Percentiles rank a stretch among this genome's conserved stretches.
phyloP scores from a whole-genome alignment of 176 grass and related monocot species.

The Oryza australiensis region DNA sequence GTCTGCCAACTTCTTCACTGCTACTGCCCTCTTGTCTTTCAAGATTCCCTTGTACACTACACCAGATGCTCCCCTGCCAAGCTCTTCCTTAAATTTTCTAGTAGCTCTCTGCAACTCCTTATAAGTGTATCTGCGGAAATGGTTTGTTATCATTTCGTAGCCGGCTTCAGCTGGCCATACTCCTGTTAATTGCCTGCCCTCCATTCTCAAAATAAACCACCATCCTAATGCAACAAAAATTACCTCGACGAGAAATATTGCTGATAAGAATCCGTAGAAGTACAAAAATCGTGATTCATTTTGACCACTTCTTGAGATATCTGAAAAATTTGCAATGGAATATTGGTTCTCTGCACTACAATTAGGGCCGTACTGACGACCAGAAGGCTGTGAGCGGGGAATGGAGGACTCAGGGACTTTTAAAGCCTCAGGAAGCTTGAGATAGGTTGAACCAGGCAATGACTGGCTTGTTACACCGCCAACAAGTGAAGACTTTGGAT shows the following conservation, averaged over 20 bases:
- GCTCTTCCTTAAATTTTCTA: slow-evolving; percentile 31
- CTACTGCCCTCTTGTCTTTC: slow-evolving; percentile 31
- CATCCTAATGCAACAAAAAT: slow-evolving; percentile 27
- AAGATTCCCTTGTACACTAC: slow-evolving; percentile 36
- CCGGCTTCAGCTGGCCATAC: slow-evolving; percentile 46
- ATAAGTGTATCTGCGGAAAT: slow-evolving; percentile 44
- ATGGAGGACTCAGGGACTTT: background rate
- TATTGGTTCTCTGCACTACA: background rate
- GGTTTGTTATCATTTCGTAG: slow-evolving; percentile 42
- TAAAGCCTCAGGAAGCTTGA: slow-evolving; percentile 35
- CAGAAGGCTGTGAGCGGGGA: slow-evolving; percentile 40
- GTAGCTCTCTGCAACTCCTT: slow-evolving; percentile 42
- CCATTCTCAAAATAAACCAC: slow-evolving; percentile 36
- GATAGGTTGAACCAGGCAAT: background rate
- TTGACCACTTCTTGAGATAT: background rate
- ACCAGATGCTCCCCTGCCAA: slow-evolving; percentile 38
- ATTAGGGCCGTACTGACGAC: background rate
- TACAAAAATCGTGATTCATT: slow-evolving; percentile 7
- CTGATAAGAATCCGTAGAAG: slow-evolving; percentile 49
- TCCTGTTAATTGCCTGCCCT: slow-evolving; percentile 27
- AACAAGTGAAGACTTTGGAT: slow-evolving; percentile 23
- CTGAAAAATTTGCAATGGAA: background rate
- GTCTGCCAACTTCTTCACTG: slow-evolving; percentile 31
- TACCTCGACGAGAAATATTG: slow-evolving; percentile 43
- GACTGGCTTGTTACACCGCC: background rate